Percentiles rank a stretch among this genome's conserved stretches.
These are phyloP conservation scores for Colletotrichum plurivorum DNA, from an alignment of 2,329 filamentous ascomycete species.

Conservation along the genomic window DNA sequence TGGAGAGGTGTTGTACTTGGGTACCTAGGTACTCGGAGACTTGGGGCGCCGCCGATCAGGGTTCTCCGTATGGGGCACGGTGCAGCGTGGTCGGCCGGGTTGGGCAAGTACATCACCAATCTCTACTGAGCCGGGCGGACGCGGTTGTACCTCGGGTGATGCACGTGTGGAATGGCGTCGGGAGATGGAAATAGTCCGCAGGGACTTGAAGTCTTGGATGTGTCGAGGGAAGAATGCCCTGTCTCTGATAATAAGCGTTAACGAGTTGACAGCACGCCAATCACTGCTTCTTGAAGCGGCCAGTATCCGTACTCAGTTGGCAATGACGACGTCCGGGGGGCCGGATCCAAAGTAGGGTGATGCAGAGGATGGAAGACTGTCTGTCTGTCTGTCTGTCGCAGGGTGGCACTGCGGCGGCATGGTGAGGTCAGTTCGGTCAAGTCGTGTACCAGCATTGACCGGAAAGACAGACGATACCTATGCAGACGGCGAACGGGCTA, in stretches of 20 bases:
- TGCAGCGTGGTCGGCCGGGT: constrained; percentile 20
- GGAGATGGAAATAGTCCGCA: not conserved
- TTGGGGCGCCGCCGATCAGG: constrained; percentile 34
- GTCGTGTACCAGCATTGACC: not conserved
- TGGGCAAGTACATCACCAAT: constrained; percentile 25
- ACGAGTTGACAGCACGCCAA: not conserved
- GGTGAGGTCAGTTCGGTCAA: constrained; percentile 33
- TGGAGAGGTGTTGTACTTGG: not conserved
- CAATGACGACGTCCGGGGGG: not conserved
- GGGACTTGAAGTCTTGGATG: too few species aligned
- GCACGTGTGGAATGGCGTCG: not conserved
- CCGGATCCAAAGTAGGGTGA: not conserved
- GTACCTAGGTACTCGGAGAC: constrained; percentile 11
- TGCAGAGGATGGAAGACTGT: not conserved
- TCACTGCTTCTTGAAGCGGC: too few species aligned
- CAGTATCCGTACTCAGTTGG: too few species aligned
- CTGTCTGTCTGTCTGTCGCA: not conserved
- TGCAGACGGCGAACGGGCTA: constrained; percentile 18
- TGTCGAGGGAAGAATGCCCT: not conserved
- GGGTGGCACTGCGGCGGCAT: constrained; percentile 27
- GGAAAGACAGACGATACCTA: not conserved
- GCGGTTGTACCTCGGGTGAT: constrained; percentile 21
- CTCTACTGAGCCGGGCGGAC: constrained; percentile 10
- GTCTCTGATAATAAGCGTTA: not conserved
- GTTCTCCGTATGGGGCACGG: constrained; percentile 33